Percentiles rank a stretch among this genome's conserved stretches.
These are phyloP conservation scores for Symmetrospora coprosmae DNA, from an alignment of 768 basidiomycete genomes.

Conservation along the genomic window DNA sequence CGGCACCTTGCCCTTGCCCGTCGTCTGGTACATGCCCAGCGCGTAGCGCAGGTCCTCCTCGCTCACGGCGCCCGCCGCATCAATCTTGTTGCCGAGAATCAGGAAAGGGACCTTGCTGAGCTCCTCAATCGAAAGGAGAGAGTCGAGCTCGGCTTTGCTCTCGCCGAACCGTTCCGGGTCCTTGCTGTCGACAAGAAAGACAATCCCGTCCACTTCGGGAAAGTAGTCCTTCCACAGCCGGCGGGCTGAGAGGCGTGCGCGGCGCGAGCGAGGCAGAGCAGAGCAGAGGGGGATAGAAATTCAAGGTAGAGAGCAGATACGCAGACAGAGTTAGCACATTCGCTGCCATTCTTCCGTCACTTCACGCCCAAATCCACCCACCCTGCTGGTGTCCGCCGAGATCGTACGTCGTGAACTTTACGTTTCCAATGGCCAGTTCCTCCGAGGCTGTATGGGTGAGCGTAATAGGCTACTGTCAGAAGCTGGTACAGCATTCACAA, in stretches of 20 bases:
- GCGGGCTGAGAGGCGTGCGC: conserved; percentile 47
- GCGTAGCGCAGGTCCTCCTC: conserved; percentile 94
- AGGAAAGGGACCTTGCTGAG: conserved; percentile 94
- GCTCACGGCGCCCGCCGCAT: conserved; percentile 90
- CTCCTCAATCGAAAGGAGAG: conserved; percentile 86
- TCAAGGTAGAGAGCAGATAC: too few relatives aligned
- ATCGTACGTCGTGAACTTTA: conserved; percentile 98
- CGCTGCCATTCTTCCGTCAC: too few relatives aligned
- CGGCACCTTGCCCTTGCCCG: conserved; percentile 97
- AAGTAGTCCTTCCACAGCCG: conserved; percentile 99
- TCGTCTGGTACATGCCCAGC: conserved; percentile 94
- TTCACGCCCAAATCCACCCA: too few relatives aligned
- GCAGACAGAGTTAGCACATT: too few relatives aligned
- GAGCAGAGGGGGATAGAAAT: background rate
- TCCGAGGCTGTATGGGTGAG: conserved; percentile 61
- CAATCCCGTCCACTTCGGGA: conserved; percentile 96
- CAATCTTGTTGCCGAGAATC: conserved; percentile 97
- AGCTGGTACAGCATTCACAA: too few relatives aligned
- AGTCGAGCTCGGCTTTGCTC: conserved; percentile 91
- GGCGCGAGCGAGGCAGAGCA: background rate
- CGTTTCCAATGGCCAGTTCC: conserved; percentile 94
- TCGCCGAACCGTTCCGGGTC: conserved; percentile 93
- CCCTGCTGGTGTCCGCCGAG: conserved; percentile 95
- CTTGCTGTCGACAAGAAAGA: conserved; percentile 94
- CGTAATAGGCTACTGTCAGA: too few relatives aligned